phyloP scores from a whole-genome alignment of 192 early-diverging fungal genomes.

The Coemansia sp. region DNA sequence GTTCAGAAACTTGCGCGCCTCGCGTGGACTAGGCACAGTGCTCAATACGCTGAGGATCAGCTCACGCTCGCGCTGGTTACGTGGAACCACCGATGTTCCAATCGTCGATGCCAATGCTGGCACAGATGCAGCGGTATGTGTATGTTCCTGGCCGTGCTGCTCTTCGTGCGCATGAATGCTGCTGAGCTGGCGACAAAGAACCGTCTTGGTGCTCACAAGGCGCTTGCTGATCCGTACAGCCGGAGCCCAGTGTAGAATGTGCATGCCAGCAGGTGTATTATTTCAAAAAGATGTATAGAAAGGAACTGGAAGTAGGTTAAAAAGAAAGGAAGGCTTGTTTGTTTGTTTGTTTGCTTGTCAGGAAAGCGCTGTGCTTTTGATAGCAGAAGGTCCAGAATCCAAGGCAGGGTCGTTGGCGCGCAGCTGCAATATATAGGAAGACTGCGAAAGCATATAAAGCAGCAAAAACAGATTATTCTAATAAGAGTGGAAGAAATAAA shows the following conservation, averaged over 20 bases:
- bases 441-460: background rate
- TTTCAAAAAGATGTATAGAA: background rate
- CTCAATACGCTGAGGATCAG: conserved; percentile 53
- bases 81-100: background rate
- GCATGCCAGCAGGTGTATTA: background rate
- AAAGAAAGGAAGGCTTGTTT: background rate
- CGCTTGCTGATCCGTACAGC: too few species aligned
- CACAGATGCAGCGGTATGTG: background rate
- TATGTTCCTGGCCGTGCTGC: background rate
- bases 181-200: background rate
- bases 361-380: background rate
- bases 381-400: background rate
- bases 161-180: background rate
- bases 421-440: background rate
- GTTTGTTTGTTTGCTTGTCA: background rate
- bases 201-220: background rate
- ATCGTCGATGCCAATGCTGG: background rate
- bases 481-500: too few species aligned
- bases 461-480: background rate
- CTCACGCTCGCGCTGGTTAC: conserved; percentile 36
- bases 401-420: background rate
- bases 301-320: background rate
- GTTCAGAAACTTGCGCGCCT: conserved; percentile 53
- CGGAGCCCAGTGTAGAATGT: background rate
- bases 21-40: conserved; percentile 50